phyloP scores from a whole-genome alignment of 345 rosid genomes.

The Melastoma malabathricum region DNA sequence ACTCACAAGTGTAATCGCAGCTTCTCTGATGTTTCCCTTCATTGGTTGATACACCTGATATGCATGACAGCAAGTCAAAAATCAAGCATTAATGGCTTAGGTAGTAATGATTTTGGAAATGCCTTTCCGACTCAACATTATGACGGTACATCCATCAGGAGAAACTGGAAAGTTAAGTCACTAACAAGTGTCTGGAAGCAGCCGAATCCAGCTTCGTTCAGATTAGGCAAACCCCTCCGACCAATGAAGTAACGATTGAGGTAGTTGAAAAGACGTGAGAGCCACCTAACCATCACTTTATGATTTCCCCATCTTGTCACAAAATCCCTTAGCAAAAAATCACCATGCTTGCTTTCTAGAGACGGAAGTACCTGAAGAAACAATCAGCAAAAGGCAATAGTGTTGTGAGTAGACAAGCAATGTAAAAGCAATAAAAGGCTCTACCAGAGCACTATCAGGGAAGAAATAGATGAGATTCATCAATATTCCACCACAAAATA shows the following conservation, averaged over 20 bases:
- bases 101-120: too few relatives aligned
- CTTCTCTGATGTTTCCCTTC: constrained; percentile 19
- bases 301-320: constrained; percentile 39
- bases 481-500: too few relatives aligned
- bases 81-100: too few relatives aligned
- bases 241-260: constrained; percentile 35
- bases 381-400: constrained; percentile 1
- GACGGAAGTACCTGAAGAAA: constrained; percentile 31
- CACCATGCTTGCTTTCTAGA: constrained; percentile 26
- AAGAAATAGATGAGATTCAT: too few relatives aligned
- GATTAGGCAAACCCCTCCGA: constrained; percentile 22
- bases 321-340: constrained; percentile 40
- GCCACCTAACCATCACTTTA: constrained; percentile 44
- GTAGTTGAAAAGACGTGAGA: constrained; percentile 37
- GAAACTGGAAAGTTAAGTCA: background rate
- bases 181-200: constrained; percentile 26
- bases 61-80: background rate
- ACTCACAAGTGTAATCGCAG: constrained; percentile 22
- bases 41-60: constrained; percentile 23
- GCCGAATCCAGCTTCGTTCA: constrained; percentile 27
- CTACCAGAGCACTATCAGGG: too few relatives aligned
- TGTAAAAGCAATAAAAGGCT: background rate
- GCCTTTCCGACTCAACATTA: background rate
- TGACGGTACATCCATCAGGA: background rate
- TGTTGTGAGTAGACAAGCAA: background rate